Evolutionary conservation across 148 eudicot genomes (phyloP), one percentile per base, ranked within the genome.

Genomic region (Rhododendron williamsianum): DNA sequence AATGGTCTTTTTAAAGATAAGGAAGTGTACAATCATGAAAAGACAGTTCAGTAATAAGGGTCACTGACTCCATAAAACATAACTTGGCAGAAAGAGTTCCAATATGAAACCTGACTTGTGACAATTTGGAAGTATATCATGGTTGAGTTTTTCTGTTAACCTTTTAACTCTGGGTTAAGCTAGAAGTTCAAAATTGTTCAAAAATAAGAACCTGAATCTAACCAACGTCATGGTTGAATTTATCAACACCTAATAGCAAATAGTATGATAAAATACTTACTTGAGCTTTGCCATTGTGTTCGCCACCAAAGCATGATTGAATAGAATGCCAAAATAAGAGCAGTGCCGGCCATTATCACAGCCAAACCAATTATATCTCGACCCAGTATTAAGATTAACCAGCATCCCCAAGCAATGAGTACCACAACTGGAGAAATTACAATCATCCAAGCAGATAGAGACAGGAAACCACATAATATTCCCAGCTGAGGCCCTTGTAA

Each of bases 281-380:
- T 93, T 87, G 99, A 97, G 93, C 96, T 95, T 89, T 97, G 99
- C 98, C 98, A 97, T 78, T 93, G 99, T 78, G 99, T 97, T 87
- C 98, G 92, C 99, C 99, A 97, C 99, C 99, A 97, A 85, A 97
- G 99, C 99, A 97, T 97, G 84, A 97, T 92, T 1, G 99, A 94
- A 85, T 95, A 97, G 87, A 97, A 97, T 72, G 99, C 98, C 89
- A 97, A 88, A 85, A 97, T 96, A 85, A 97, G 92, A 91, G 99
- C 96, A 85, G 89, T 93, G 79, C 98, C 99, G 35, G 98, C 94
- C 96, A 97, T 89, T 56, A 97, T 94, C 58, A 97, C 98, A 58
- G 99, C 98, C 86, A 97, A 81, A 71, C 99, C 99, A 90, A 97
- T 90, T 69, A 95, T 90, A 92, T 97, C 93, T 90, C 94, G 92